These are phyloP conservation scores for Aspergillus japonicus DNA, from an alignment of 2,329 filamentous ascomycete species.

Conservation along the genomic window DNA sequence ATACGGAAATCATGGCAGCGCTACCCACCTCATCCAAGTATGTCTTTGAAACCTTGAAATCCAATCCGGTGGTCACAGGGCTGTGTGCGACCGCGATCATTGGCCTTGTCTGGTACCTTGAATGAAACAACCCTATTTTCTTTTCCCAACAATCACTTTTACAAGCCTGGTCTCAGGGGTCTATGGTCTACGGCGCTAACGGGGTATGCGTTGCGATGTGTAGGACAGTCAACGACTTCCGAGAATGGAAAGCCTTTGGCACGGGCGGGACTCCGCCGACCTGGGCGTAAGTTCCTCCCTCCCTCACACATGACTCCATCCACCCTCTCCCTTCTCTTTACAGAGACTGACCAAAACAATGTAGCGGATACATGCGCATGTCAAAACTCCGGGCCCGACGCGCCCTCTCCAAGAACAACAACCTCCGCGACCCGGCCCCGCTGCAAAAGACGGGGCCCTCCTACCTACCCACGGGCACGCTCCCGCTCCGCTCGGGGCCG, in stretches of 20 bases:
- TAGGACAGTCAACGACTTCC: background rate
- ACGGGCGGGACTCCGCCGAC: background rate
- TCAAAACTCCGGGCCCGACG: background rate
- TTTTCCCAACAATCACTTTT: background rate
- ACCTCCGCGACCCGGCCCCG: background rate
- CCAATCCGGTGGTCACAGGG: background rate
- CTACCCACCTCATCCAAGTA: background rate
- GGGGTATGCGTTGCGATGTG: background rate
- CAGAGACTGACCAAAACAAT: too few species aligned
- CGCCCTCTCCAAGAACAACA: background rate
- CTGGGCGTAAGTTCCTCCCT: background rate
- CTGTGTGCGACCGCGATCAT: background rate
- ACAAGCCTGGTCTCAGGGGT: background rate
- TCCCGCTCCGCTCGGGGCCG: background rate
- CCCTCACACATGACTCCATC: background rate
- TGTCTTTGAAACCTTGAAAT: background rate
- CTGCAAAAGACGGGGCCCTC: background rate
- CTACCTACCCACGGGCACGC: background rate
- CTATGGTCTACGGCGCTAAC: background rate
- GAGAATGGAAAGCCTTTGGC: background rate
- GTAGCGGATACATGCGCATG: background rate
- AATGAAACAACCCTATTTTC: background rate
- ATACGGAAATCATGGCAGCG: background rate
- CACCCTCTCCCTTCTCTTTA: too few species aligned
- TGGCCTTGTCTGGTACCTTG: background rate